These are phyloP conservation scores for Rhodomyrtus tomentosa DNA, from an alignment of 345 rosid species.

Conservation along the genomic window DNA sequence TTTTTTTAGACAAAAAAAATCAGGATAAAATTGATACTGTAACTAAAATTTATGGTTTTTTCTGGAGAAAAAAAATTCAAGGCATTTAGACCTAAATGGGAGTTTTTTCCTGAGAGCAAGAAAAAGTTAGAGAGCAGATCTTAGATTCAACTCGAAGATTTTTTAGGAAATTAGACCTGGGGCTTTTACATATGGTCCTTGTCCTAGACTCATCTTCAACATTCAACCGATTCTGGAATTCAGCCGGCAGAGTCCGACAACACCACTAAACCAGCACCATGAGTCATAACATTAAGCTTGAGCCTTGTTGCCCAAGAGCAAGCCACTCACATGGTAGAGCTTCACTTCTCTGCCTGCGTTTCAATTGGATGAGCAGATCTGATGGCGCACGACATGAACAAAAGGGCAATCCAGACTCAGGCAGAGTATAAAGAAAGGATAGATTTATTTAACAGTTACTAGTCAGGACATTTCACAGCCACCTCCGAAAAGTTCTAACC, in stretches of 20 bases:
- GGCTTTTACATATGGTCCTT: background rate
- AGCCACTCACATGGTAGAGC: background rate
- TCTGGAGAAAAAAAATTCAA: too few relatives aligned
- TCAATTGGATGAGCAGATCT: background rate
- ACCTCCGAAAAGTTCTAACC: slow-evolving; percentile 7
- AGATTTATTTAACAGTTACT: slow-evolving; percentile 18
- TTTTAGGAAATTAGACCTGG: too few relatives aligned
- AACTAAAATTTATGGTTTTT: too few relatives aligned
- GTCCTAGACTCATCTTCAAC: background rate
- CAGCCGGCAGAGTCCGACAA: too few relatives aligned
- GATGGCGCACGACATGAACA: background rate
- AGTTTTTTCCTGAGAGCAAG: too few relatives aligned
- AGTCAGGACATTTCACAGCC: slow-evolving; percentile 11
- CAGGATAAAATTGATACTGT: too few relatives aligned
- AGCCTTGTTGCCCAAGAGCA: background rate
- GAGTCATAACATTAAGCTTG: background rate
- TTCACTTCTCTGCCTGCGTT: background rate
- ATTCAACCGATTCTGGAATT: background rate
- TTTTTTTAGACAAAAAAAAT: too few relatives aligned
- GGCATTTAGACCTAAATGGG: too few relatives aligned
- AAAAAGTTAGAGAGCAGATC: too few relatives aligned
- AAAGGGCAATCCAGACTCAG: background rate
- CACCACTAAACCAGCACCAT: too few relatives aligned
- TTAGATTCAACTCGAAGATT: too few relatives aligned
- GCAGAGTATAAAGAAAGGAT: background rate